A percentile compares a stretch with the other conserved stretches of the same genome.
Evolutionary conservation across 2,329 filamentous ascomycete species (phyloP).

Genomic region (Colletotrichum sublineola): DNA sequence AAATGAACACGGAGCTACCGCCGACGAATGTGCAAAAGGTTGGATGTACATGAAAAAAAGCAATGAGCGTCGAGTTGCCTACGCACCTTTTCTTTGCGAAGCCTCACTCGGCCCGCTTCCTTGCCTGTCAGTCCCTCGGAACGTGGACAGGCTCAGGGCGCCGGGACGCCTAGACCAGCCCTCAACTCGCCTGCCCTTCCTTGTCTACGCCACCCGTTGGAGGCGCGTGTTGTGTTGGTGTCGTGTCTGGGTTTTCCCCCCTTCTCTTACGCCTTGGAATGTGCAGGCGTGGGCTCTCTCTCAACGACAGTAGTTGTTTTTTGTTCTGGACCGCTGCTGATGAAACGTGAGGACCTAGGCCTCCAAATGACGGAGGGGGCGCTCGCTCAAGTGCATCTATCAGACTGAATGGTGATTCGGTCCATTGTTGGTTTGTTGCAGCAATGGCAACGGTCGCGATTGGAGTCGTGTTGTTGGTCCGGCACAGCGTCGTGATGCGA

Average conservation of each 20-base stretch:
- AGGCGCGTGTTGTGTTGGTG: conserved; percentile 18
- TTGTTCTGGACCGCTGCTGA: conserved; percentile 11
- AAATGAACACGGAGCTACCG: conserved; percentile 20
- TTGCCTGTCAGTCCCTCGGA: conserved; percentile 33
- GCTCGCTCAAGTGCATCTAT: conserved; percentile 12
- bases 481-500: conserved; percentile 25
- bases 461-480: conserved; percentile 14
- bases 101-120: conserved; percentile 37
- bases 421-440: conserved; percentile 13
- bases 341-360: conserved; percentile 5
- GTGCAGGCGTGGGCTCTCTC: neutral
- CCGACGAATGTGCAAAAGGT: conserved; percentile 35
- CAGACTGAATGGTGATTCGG: conserved; percentile 18
- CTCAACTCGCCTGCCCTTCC: conserved; percentile 24
- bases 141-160: conserved; percentile 27
- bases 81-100: conserved; percentile 34
- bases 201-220: conserved; percentile 25
- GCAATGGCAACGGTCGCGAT: neutral
- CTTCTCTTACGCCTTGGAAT: neutral
- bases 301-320: conserved; percentile 6
- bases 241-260: neutral
- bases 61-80: conserved; percentile 26
- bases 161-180: conserved; percentile 28
- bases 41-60: conserved; percentile 28
- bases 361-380: conserved; percentile 4